phyloP scores from a whole-genome alignment of 2,329 filamentous ascomycete species.

The Tolypocladium guangdongense region DNA sequence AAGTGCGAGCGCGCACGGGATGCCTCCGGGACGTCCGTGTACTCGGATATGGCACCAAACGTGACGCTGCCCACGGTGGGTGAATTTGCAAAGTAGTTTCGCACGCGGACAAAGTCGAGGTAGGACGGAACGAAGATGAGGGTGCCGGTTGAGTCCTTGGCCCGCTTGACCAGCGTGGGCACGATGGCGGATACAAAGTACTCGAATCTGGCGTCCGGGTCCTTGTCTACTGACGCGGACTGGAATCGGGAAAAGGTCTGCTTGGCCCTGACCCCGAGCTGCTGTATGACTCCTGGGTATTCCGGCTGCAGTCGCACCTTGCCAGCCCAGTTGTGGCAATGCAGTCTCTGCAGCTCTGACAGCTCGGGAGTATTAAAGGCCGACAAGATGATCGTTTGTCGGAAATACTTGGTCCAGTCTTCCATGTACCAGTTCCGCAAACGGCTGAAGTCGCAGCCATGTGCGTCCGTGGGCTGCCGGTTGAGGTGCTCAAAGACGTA shows the following conservation, averaged over 20 bases:
- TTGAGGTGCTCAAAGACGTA: conserved; percentile 89
- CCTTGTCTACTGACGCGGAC: conserved; percentile 54
- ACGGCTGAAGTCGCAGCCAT: conserved; percentile 88
- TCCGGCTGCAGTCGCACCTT: conserved; percentile 62
- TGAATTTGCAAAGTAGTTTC: conserved; percentile 81
- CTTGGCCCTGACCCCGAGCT: conserved; percentile 59
- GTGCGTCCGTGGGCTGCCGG: conserved; percentile 74
- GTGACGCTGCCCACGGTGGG: conserved; percentile 37
- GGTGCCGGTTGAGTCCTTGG: conserved; percentile 56
- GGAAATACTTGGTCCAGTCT: conserved; percentile 64
- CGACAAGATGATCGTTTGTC: conserved; percentile 75
- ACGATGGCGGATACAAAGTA: conserved; percentile 80
- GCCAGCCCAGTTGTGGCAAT: conserved; percentile 73
- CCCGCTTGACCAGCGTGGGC: conserved; percentile 58
- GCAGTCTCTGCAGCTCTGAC: conserved; percentile 62
- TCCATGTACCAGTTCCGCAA: conserved; percentile 92
- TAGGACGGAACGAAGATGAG: conserved; percentile 88
- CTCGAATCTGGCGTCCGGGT: conserved; percentile 82
- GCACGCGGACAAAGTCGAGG: conserved; percentile 85
- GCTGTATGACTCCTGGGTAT: conserved; percentile 62
- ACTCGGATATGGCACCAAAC: conserved; percentile 79
- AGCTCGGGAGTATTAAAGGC: conserved; percentile 84
- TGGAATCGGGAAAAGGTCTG: conserved; percentile 90
- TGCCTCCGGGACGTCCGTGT: conserved; percentile 67
- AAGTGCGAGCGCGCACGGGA: conserved; percentile 83